Percentiles rank a stretch among this genome's conserved stretches.
Conservation (phyloP, 2,329 filamentous ascomycete species). For the Aspergillus intermedius region DNA sequence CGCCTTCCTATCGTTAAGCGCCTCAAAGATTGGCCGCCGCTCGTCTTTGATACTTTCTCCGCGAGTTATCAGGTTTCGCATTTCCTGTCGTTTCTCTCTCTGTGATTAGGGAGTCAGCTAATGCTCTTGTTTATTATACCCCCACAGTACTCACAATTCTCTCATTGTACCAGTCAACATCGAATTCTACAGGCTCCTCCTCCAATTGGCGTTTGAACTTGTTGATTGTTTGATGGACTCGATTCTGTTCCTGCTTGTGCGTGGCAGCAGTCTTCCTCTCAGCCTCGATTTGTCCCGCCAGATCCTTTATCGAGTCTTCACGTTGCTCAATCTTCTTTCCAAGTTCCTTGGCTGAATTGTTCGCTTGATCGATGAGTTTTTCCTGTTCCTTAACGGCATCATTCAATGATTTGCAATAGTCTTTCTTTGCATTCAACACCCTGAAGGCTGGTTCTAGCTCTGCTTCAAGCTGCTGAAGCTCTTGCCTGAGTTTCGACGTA, state of each 20-base stretch:
- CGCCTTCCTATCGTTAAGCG: slow-evolving; percentile 29
- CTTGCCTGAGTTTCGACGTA: slow-evolving; percentile 49
- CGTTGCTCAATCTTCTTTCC: slow-evolving; percentile 38
- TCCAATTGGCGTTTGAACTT: slow-evolving; percentile 58
- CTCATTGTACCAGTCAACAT: slow-evolving; percentile 63
- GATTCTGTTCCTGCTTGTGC: slow-evolving; percentile 48
- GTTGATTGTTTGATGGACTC: slow-evolving; percentile 53
- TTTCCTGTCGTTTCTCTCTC: slow-evolving; percentile 49
- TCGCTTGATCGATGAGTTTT: slow-evolving; percentile 48
- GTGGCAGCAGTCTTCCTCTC: slow-evolving; percentile 46
- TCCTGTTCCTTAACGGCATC: slow-evolving; percentile 51
- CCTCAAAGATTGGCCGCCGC: slow-evolving; percentile 21
- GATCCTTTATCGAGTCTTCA: slow-evolving; percentile 30
- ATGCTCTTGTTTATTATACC: slow-evolving; percentile 1
- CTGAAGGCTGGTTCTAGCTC: slow-evolving; percentile 61
- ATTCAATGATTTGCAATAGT: slow-evolving; percentile 54
- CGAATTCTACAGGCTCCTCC: slow-evolving; percentile 60
- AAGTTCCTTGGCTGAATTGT: slow-evolving; percentile 40
- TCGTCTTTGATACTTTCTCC: slow-evolving; percentile 39
- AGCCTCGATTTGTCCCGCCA: slow-evolving; percentile 40
- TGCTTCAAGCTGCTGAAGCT: slow-evolving; percentile 55
- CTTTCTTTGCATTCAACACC: slow-evolving; percentile 63
- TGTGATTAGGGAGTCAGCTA: slow-evolving; percentile 28
- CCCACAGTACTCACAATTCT: slow-evolving; percentile 54
- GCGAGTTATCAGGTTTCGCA: slow-evolving; percentile 31